Conservation (phyloP, 2,329 filamentous ascomycete genomes). For the Aureobasidium musti region DNA sequence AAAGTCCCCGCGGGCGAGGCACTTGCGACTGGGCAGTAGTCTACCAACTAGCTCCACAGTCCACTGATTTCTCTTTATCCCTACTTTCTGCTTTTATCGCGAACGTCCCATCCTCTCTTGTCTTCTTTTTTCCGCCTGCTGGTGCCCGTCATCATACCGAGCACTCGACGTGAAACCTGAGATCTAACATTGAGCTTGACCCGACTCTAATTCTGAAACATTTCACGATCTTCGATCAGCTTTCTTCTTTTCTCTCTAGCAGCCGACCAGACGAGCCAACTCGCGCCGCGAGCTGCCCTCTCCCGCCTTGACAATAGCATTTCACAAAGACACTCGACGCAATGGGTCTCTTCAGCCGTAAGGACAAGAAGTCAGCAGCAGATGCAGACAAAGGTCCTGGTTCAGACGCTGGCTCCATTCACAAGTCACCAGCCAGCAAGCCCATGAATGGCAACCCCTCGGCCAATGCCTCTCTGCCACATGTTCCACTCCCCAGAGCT, state of each 20-base stretch:
- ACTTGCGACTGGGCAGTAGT: slow-evolving; percentile 25
- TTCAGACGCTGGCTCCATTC: slow-evolving; percentile 21
- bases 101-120: slow-evolving; percentile 19
- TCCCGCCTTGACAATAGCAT: slow-evolving; percentile 14
- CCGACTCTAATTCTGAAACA: slow-evolving; percentile 17
- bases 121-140: slow-evolving; percentile 22
- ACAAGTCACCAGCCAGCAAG: slow-evolving; percentile 25
- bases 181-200: slow-evolving; percentile 5
- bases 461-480: slow-evolving; percentile 52
- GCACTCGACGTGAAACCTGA: slow-evolving; percentile 5
- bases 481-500: slow-evolving; percentile 77
- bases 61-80: slow-evolving; percentile 24
- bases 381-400: slow-evolving; percentile 14
- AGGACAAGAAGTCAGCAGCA: slow-evolving; percentile 46
- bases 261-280: slow-evolving; percentile 4
- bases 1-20: slow-evolving; percentile 25
- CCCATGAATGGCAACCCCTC: slow-evolving; percentile 38
- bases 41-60: slow-evolving; percentile 18
- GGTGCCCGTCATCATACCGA: slow-evolving; percentile 9
- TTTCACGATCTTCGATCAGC: slow-evolving; percentile 5
- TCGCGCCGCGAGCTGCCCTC: slow-evolving; percentile 17
- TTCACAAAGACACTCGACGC: slow-evolving; percentile 13
- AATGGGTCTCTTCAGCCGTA: slow-evolving; percentile 59
- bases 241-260: not conserved
- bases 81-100: slow-evolving; percentile 26